Base-by-base conservation (phyloP, 2,329 filamentous ascomycete genomes). In the Juglanconis juglandina region DNA sequence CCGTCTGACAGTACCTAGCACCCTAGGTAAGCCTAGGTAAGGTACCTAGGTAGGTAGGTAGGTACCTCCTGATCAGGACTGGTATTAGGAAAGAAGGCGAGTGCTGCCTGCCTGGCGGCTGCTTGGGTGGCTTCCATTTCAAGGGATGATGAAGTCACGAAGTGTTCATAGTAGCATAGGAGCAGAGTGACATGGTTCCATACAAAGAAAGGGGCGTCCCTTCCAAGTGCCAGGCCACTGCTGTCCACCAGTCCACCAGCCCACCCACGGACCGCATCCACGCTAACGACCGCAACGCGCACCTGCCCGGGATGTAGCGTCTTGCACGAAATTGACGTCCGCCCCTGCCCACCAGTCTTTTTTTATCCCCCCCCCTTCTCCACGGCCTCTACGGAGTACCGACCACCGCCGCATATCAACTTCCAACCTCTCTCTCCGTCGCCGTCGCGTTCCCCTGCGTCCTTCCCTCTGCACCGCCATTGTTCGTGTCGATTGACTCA, bases 301-400 rank as follows among this genome's bases (percentile, higher is more conserved):
- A 42, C 24, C 24, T 42, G 30, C 37, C 52, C 52, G 51, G 44
- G 51, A 53, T 53, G 30, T 32, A 30, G 51, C 51, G 32, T 17
- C 37, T 49, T 57, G 39, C 47, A 41, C 35, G 35, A 58, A 58
- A 58, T 58, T 58, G 55, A 58, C 39, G n/a, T 52, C 55, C 44
- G 24, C 48, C 30, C 24, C 52, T 53, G 32, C 3, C 39, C 52
- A 44, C 17, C 39, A 42, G 24, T 53, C 52, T 53, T 53, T 53
- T 53, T 53, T 53, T 53, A 46, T 46, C 52, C 52, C 52, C 52
- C 17, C 17, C 17, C 17, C 17, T 17, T 17, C 17, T 17, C 17
- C 17, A 17, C 17, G 17, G 11, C 34, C 42, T 56, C 46, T 32
- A 8, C 34, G 44, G 17, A 17, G 17, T 17, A 17, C 17, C 17